Evolutionary conservation across 768 basidiomycete genomes (phyloP).

Genomic region (Strobilomyces dryophilus): DNA sequence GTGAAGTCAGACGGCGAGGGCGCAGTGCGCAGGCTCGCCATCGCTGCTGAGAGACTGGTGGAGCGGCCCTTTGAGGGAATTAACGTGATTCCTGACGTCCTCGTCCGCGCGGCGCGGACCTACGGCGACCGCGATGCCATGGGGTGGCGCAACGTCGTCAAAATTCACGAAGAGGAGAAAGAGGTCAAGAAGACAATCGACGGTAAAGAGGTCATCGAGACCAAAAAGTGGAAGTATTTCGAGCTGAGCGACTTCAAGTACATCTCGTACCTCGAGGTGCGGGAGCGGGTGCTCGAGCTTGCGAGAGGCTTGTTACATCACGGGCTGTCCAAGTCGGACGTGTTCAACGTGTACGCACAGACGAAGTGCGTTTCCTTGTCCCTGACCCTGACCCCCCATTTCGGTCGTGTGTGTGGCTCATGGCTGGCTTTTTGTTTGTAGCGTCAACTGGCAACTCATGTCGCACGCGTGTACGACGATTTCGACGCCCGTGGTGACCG

Average conservation of each 20-base stretch:
- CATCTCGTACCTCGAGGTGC: constrained; percentile 67
- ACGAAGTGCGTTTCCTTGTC: constrained; percentile 60
- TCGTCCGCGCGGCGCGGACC: constrained; percentile 67
- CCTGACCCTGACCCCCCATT: neutral
- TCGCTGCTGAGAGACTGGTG: no score
- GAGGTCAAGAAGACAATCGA: constrained; percentile 79
- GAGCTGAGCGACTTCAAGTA: constrained; percentile 88
- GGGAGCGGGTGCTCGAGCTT: constrained; percentile 58
- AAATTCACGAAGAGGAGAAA: constrained; percentile 81
- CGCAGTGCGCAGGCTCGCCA: constrained; percentile 52
- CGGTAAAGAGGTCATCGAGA: constrained; percentile 81
- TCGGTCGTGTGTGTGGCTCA: neutral
- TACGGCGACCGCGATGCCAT: constrained; percentile 73
- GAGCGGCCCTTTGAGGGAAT: constrained; percentile 70
- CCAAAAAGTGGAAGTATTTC: constrained; percentile 96
- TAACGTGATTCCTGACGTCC: constrained; percentile 75
- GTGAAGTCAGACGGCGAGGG: constrained; percentile 52
- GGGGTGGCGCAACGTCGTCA: constrained; percentile 73
- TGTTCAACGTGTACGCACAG: constrained; percentile 88
- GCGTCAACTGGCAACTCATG: constrained; percentile 84
- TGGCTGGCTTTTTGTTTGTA: constrained; percentile 31
- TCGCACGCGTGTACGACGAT: constrained; percentile 78
- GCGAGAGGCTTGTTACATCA: constrained; percentile 71
- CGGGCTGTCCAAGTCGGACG: constrained; percentile 60
- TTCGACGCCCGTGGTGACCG: constrained; percentile 83